Percentiles rank a stretch among this genome's conserved stretches.
Evolutionary conservation across 2,329 filamentous ascomycete genomes (phyloP).

Genomic region (Pseudogymnoascus sp.): DNA sequence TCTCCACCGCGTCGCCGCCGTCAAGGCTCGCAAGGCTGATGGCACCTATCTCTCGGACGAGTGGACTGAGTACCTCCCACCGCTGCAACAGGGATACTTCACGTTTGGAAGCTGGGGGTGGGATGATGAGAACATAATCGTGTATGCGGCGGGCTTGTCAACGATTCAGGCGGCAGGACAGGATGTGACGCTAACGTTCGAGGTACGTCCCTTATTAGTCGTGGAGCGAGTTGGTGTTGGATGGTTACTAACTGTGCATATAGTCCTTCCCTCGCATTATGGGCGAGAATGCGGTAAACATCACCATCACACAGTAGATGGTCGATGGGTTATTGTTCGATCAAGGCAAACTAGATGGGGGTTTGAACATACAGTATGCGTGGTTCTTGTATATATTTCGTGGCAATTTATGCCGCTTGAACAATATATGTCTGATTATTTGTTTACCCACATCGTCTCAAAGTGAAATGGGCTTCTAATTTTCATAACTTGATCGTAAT

Average conservation of each 20-base stretch:
- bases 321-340: background rate
- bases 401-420: background rate
- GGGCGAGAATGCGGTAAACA: conserved; percentile 40
- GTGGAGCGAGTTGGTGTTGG: background rate
- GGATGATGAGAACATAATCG: conserved; percentile 38
- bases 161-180: conserved; percentile 39
- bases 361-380: background rate
- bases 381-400: conserved; percentile 1
- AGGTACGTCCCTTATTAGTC: conserved; percentile 14
- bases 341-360: background rate
- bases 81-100: conserved; percentile 42
- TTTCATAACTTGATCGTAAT: no score
- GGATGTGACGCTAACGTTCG: conserved; percentile 43
- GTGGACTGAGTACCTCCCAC: conserved; percentile 47
- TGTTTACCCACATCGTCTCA: background rate
- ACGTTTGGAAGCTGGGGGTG: conserved; percentile 47
- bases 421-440: conserved; percentile 1
- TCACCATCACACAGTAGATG: conserved; percentile 31
- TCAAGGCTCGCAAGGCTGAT: conserved; percentile 42
- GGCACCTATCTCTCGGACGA: conserved; percentile 47
- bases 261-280: conserved; percentile 47
- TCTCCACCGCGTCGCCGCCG: conserved; percentile 41
- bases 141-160: conserved; percentile 39
- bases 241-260: background rate
- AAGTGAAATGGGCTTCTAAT: no score